Conservation (phyloP, 345 rosid genomes). For the Linum usitatissimum region DNA sequence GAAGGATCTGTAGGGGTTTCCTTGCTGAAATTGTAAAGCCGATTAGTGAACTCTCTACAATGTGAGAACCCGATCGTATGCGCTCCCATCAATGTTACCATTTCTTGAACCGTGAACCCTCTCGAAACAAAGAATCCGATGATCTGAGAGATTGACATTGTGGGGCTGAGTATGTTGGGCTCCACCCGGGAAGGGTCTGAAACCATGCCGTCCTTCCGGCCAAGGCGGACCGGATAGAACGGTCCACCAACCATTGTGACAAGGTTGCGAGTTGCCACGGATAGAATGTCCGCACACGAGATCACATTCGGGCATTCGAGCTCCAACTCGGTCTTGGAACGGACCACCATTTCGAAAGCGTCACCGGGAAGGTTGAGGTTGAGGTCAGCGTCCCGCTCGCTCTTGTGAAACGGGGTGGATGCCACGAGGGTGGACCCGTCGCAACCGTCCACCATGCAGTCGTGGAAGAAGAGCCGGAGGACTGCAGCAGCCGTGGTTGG, state of each 20-base stretch:
- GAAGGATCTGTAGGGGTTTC: neutral
- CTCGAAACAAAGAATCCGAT: neutral
- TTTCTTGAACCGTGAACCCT: neutral
- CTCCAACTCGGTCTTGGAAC: neutral
- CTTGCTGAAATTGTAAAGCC: conserved; percentile 3
- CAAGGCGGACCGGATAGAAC: neutral
- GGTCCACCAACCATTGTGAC: neutral
- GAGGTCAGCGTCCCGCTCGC: neutral
- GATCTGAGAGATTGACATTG: neutral
- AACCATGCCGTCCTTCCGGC: neutral
- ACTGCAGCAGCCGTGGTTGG: conserved; percentile 2
- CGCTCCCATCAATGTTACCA: neutral
- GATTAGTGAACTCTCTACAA: neutral
- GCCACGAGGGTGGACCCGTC: conserved; percentile 1
- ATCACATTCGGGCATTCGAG: neutral
- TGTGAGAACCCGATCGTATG: conserved; percentile 4
- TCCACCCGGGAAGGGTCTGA: neutral
- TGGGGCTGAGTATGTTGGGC: neutral
- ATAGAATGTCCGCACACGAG: neutral
- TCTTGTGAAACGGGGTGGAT: neutral
- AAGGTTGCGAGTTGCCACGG: neutral
- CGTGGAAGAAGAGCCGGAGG: conserved; percentile 8
- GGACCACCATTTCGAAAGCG: neutral
- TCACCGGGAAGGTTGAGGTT: conserved; percentile 1
- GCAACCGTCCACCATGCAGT: conserved; percentile 6